Percentiles rank a stretch among this genome's conserved stretches.
phyloP scores from a whole-genome alignment of 2,329 filamentous ascomycete species.

The Exophiala sideris region DNA sequence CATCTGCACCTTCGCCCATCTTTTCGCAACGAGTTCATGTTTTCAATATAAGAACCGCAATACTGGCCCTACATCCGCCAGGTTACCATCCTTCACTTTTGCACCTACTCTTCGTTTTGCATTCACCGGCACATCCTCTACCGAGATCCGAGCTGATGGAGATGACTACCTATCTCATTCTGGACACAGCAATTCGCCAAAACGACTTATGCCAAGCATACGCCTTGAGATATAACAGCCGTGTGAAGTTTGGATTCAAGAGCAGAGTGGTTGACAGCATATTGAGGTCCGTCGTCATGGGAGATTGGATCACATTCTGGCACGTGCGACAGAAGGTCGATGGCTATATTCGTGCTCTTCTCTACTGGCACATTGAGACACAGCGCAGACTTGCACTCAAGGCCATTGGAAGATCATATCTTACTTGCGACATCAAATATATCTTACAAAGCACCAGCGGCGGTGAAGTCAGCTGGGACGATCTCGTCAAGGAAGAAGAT shows the following conservation, averaged over 20 bases:
- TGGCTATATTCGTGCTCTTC: conserved; percentile 72
- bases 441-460: conserved; percentile 55
- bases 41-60: conserved; percentile 81
- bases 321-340: conserved; percentile 69
- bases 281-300: conserved; percentile 68
- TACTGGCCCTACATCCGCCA: conserved; percentile 77
- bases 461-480: conserved; percentile 60
- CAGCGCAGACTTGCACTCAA: conserved; percentile 76
- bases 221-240: conserved; percentile 54
- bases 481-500: conserved; percentile 63
- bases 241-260: conserved; percentile 53
- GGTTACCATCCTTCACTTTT: conserved; percentile 86
- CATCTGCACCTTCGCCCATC: conserved; percentile 63
- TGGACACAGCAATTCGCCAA: conserved; percentile 85
- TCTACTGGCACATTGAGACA: conserved; percentile 76
- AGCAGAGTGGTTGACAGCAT: conserved; percentile 68
- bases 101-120: conserved; percentile 70
- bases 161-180: conserved; percentile 73
- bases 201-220: conserved; percentile 71
- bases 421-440: conserved; percentile 71
- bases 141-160: conserved; percentile 71
- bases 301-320: conserved; percentile 80
- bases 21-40: conserved; percentile 89
- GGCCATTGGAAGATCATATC: conserved; percentile 78
- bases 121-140: conserved; percentile 62